phyloP scores from a whole-genome alignment of 2,329 filamentous ascomycete species.

The Sordariomycetes sp. region DNA sequence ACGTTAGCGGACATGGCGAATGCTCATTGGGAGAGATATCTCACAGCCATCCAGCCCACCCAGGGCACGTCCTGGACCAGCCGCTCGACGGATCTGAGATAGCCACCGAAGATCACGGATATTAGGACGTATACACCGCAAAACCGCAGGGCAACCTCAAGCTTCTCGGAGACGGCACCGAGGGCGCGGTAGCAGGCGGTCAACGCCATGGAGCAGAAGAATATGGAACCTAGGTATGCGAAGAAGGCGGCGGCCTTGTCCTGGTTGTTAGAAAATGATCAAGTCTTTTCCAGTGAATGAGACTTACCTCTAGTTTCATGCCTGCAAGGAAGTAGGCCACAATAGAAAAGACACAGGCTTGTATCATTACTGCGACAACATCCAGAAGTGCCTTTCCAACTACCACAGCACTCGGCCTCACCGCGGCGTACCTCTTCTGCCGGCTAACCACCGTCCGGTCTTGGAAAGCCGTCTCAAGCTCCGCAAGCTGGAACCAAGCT shows the following conservation, averaged over 20 bases:
- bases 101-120: constrained; percentile 5
- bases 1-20: not conserved
- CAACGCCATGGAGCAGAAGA: constrained; percentile 15
- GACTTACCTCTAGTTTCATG: constrained; percentile 4
- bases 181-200: constrained; percentile 21
- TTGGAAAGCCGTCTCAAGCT: constrained; percentile 8
- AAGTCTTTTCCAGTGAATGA: too few relatives aligned
- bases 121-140: constrained; percentile 1
- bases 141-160: constrained; percentile 5
- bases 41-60: constrained; percentile 6
- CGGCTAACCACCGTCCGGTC: constrained; percentile 6
- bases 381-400: constrained; percentile 5
- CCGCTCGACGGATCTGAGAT: constrained; percentile 3
- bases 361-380: not conserved
- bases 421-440: constrained; percentile 5
- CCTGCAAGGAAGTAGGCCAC: constrained; percentile 4
- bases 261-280: not conserved
- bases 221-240: constrained; percentile 5
- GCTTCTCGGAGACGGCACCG: constrained; percentile 18
- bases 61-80: constrained; percentile 35
- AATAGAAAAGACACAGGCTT: not conserved
- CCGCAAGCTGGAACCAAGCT: constrained; percentile 9
- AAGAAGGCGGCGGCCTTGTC: constrained; percentile 5
- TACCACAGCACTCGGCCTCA: constrained; percentile 5
- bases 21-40: not conserved